These are phyloP conservation scores for Monilinia fructicola DNA, from an alignment of 2,329 filamentous ascomycete species.

Conservation along the genomic window DNA sequence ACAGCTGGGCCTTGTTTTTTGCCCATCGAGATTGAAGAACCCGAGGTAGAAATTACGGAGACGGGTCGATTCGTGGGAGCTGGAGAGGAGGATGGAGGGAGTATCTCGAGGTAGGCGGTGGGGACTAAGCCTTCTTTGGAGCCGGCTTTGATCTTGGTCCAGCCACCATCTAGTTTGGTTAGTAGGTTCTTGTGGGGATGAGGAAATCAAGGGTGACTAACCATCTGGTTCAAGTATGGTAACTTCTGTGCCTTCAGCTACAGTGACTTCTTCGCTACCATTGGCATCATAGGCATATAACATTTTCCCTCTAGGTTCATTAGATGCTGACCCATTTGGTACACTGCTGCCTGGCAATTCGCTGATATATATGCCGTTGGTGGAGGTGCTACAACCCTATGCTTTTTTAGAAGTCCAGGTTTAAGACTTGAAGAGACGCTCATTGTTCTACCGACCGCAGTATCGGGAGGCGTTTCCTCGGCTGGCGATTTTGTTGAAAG, in stretches of 20 bases:
- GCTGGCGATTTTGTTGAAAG: slow-evolving; percentile 58
- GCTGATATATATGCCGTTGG: slow-evolving; percentile 74
- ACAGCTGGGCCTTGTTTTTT: slow-evolving; percentile 58
- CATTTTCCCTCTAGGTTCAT: slow-evolving; percentile 79
- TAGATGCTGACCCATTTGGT: slow-evolving; percentile 45
- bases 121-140: slow-evolving; percentile 83
- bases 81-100: slow-evolving; percentile 48
- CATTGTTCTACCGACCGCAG: slow-evolving; percentile 4
- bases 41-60: slow-evolving; percentile 77
- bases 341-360: slow-evolving; percentile 55
- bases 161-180: slow-evolving; percentile 73
- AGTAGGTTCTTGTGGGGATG: slow-evolving; percentile 36
- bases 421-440: slow-evolving; percentile 32
- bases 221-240: slow-evolving; percentile 81
- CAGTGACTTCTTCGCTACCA: slow-evolving; percentile 76
- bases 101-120: slow-evolving; percentile 75
- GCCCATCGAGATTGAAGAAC: slow-evolving; percentile 57
- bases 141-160: slow-evolving; percentile 79
- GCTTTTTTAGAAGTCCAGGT: slow-evolving; percentile 48
- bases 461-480: slow-evolving; percentile 50
- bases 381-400: slow-evolving; percentile 82
- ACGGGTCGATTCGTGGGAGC: slow-evolving; percentile 51
- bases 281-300: slow-evolving; percentile 81
- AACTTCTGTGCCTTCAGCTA: slow-evolving; percentile 77
- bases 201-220: slow-evolving; percentile 48